Evolutionary conservation across 768 basidiomycete species (phyloP), one percentile per base, ranked within the genome.

Genomic region (Suillus tomentosus): DNA sequence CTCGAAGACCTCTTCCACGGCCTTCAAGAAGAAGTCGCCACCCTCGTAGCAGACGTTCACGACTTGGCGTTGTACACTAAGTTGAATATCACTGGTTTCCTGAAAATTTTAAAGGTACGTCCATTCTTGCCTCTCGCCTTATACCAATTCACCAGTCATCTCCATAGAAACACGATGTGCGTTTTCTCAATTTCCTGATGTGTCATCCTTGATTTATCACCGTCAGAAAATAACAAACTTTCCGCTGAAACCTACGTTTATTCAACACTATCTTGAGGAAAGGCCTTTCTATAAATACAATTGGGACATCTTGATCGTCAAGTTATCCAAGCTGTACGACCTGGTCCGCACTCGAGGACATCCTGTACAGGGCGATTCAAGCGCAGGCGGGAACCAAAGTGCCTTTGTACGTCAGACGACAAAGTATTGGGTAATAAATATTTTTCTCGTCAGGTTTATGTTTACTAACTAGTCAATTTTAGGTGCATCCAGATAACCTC

Each of bases 351-450:
- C 96, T 0, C 82, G 97, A 61, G 97, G 97, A 0, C 93, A 98
- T 72, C 97, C 97, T 11, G 90, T 94, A 2, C 86, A 91, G 63
- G 97, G 97, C 27, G 97, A 99, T 72, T 87, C 95, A 2, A 90
- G 89, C 69, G 97, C 97, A 1, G 97, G 97, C 36, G 96, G 96
- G 1, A 91, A 78, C 68, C 97, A 99, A 80, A 97, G 92, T 68
- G 97, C 96, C 2, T 99, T 99, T 72, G 93, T 98, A n/a, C 79
- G 97, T 47, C 95, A 97, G 77, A 99, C 97, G 40, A 99, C 97
- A 13, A 99, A 99, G 75, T 99, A 99, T 72, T 99, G 97, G 97
- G 96, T 93, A 73, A 60, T 76, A 70, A 19, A 40, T 13, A 22
- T 11, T 2, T 42, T 42, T 7, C 50, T 31, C 14, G 95, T 55